These are phyloP conservation scores for Fusarium staphyleae DNA, from an alignment of 2,329 filamentous ascomycete species.

Conservation along the genomic window DNA sequence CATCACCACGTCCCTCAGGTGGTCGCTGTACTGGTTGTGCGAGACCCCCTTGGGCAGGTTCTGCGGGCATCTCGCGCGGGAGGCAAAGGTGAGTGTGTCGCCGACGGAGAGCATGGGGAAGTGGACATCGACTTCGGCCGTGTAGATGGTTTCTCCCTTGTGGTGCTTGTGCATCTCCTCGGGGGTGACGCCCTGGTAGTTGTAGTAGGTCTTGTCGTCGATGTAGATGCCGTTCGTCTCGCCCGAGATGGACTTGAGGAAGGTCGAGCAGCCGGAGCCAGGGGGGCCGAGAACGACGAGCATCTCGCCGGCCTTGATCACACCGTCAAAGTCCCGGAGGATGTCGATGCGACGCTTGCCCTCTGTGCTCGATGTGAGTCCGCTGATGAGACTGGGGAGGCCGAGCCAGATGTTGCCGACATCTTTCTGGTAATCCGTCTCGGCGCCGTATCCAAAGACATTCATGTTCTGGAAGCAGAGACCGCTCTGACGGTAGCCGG, in stretches of 20 bases:
- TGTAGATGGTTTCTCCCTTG: constrained; percentile 33
- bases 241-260: constrained; percentile 63
- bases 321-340: constrained; percentile 66
- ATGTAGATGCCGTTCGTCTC: constrained; percentile 71
- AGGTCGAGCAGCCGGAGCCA: constrained; percentile 68
- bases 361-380: neutral
- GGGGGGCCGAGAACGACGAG: constrained; percentile 73
- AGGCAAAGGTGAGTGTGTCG: constrained; percentile 68
- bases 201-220: constrained; percentile 49
- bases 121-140: constrained; percentile 36
- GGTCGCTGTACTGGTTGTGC: constrained; percentile 60
- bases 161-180: constrained; percentile 32
- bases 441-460: constrained; percentile 53
- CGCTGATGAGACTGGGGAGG: constrained; percentile 20
- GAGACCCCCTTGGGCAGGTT: constrained; percentile 64
- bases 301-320: constrained; percentile 73
- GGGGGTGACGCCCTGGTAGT: constrained; percentile 31
- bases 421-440: constrained; percentile 57
- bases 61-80: constrained; percentile 66
- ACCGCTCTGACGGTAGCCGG: constrained; percentile 41
- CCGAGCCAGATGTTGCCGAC: constrained; percentile 47
- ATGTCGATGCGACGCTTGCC: constrained; percentile 51
- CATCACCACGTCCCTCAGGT: constrained; percentile 69
- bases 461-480: constrained; percentile 56
- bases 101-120: constrained; percentile 67